Evolutionary conservation across 2,329 filamentous ascomycete species (phyloP), one percentile per base, ranked within the genome.

Genomic region (Fusarium poae): DNA sequence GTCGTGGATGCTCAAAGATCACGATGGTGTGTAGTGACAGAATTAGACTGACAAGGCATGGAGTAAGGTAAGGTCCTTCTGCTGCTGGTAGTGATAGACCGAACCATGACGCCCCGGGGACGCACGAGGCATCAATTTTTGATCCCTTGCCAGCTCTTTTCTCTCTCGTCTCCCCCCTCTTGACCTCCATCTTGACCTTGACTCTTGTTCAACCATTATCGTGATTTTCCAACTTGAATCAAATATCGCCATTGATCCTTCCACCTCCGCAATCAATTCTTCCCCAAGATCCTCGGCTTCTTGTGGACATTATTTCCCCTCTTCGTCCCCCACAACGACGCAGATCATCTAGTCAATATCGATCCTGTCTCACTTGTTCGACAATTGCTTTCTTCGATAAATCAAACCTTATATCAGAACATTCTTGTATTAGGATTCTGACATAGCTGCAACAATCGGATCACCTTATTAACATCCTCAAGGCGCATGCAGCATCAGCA

Each of bases 21-120:
- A 74, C 72, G 72, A 74, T 74, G 72, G 68, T 74, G 58, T 70
- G 65, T 69, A 67, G 68, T 68, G 62, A 73, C 66, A 67, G 64
- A 61, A 66, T 49, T 45, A 27, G 48, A 51, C 48, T 55, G 55
- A 46, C 44, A 39, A 59, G 48, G 48, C 32, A 53, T 39, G 57
- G 34, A 43, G 32, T 51, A 60, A 46, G 53, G 49, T 49, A 57
- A 61, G 66, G 66, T 39, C 66, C 39, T 70, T 70, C 30, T 69
- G 62, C 50, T 69, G 66, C 54, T 64, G 60, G 67, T 32, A 54
- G 51, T 50, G 55, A 57, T 65, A 61, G 61, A 73, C 72, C 69
- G 67, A 74, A 73, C 72, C 72, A 74, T 74, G 72, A 73, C 72
- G 68, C 72, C 72, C 72, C 72, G 39, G 58, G 43, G 40, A 63